Conservation (phyloP, 352 stramenopile genomes). For the Albugo candida region DNA sequence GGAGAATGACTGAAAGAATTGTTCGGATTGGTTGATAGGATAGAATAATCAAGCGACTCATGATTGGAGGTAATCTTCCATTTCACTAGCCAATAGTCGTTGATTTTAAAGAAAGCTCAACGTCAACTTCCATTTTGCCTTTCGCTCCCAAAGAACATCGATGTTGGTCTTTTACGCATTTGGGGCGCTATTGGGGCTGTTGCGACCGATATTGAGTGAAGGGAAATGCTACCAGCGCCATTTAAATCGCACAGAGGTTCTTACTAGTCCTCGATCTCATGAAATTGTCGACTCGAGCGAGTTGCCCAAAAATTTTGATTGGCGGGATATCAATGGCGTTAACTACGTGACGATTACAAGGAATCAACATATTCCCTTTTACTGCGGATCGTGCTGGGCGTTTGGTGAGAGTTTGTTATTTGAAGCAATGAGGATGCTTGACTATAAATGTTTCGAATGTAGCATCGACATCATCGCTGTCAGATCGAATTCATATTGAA, state of each 20-base stretch:
- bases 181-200: too few species aligned
- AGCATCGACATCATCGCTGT: conserved; percentile 68
- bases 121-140: too few species aligned
- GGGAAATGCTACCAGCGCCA: conserved; percentile 42
- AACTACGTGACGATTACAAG: conserved; percentile 67
- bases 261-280: conserved; percentile 45
- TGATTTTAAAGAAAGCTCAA: too few species aligned
- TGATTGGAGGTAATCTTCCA: too few species aligned
- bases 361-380: conserved; percentile 77
- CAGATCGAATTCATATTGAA: conserved; percentile 71
- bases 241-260: conserved; percentile 35
- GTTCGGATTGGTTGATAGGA: too few species aligned
- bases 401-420: conserved; percentile 25
- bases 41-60: too few species aligned
- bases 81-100: too few species aligned
- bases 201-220: too few species aligned
- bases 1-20: too few species aligned
- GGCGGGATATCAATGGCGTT: conserved; percentile 70
- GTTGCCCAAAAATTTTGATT: conserved; percentile 88
- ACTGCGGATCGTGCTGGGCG: conserved; percentile 79
- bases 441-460: conserved; percentile 1
- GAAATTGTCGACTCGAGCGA: conserved; percentile 34
- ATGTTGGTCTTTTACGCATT: too few species aligned
- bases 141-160: too few species aligned
- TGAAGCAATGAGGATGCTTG: background rate